Conservation (phyloP, 768 basidiomycete genomes). For the Mycena indigotica region DNA sequence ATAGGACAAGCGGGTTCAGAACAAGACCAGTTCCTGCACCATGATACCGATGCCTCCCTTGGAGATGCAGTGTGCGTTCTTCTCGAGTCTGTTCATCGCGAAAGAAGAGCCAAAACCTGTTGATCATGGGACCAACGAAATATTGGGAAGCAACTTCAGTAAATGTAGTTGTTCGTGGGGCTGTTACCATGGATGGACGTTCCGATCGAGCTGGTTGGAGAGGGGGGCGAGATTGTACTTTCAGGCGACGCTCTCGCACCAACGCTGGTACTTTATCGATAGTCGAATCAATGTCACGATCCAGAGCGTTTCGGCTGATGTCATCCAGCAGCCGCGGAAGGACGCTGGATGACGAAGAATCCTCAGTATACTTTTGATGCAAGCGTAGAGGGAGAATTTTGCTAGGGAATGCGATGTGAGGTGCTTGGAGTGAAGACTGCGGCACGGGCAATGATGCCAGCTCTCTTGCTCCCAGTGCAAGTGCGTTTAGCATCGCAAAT, state of each 20-base stretch:
- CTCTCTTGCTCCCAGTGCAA: constrained; percentile 86
- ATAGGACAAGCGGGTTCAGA: constrained; percentile 74
- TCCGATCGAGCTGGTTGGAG: constrained; percentile 46
- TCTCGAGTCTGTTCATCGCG: constrained; percentile 82
- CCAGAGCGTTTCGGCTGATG: constrained; percentile 64
- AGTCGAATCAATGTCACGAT: constrained; percentile 56
- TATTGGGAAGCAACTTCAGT: constrained; percentile 79
- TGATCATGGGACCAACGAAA: constrained; percentile 88
- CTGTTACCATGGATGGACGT: constrained; percentile 1
- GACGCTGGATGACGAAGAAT: constrained; percentile 40
- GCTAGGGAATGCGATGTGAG: constrained; percentile 69
- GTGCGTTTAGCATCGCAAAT: constrained; percentile 79
- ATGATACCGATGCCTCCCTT: constrained; percentile 58
- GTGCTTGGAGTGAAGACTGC: constrained; percentile 31
- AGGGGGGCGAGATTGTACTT: constrained; percentile 52
- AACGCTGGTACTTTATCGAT: constrained; percentile 61
- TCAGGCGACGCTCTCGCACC: constrained; percentile 73
- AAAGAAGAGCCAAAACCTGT: constrained; percentile 94
- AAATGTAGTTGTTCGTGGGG: constrained; percentile 43
- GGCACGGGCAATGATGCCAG: constrained; percentile 55
- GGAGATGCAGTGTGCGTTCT: constrained; percentile 61
- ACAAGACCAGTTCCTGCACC: constrained; percentile 83
- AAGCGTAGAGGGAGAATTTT: constrained; percentile 73
- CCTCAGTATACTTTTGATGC: constrained; percentile 66
- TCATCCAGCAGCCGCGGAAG: constrained; percentile 63